phyloP scores from a whole-genome alignment of 305 asterid species.

The Solanum hybrid region DNA sequence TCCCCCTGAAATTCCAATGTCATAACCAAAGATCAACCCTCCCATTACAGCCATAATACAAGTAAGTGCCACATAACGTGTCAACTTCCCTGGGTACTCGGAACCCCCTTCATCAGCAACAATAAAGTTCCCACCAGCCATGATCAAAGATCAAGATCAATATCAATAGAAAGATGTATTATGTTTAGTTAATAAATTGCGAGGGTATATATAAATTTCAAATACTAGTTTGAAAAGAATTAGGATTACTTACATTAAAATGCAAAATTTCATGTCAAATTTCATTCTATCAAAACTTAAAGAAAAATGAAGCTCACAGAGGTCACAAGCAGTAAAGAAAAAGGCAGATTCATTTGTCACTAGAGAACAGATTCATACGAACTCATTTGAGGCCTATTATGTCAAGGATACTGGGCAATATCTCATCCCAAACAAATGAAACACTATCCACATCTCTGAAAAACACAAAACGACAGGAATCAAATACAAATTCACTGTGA shows the following conservation, averaged over 20 bases:
- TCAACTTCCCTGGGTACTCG: neutral
- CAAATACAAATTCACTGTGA: too few species aligned
- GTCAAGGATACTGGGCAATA: too few species aligned
- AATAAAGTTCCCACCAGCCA: neutral
- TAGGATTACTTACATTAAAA: too few species aligned
- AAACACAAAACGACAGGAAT: too few species aligned
- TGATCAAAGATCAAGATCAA: neutral
- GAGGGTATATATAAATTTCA: neutral
- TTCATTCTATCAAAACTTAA: too few species aligned
- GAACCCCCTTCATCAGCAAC: neutral
- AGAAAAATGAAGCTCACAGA: too few species aligned
- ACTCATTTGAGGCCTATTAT: too few species aligned
- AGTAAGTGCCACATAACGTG: neutral
- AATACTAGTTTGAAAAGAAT: neutral
- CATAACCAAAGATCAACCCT: conserved; percentile 9
- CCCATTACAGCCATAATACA: conserved; percentile 6
- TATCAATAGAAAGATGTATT: neutral
- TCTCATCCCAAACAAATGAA: too few species aligned
- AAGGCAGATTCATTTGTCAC: too few species aligned
- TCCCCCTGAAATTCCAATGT: conserved; percentile 24
- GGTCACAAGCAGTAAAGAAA: too few species aligned
- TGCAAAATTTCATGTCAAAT: too few species aligned
- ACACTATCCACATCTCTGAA: neutral
- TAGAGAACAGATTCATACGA: too few species aligned
- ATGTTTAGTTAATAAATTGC: neutral